A percentile compares a stretch with the other conserved stretches of the same genome.
Evolutionary conservation across 495 filamentous ascomycete genomes (phyloP).

Genomic region (Tuber brumale): DNA sequence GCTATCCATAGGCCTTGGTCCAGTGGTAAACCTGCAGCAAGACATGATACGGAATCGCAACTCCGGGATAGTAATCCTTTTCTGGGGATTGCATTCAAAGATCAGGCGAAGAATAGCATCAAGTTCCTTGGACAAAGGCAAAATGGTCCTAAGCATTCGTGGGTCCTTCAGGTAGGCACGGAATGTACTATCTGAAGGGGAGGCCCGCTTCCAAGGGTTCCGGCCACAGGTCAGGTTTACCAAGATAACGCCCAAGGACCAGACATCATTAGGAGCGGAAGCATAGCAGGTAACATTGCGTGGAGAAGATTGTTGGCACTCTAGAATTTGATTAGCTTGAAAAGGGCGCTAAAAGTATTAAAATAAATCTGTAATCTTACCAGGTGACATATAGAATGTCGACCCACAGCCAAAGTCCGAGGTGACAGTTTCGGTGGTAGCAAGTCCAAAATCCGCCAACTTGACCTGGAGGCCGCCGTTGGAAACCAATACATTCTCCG

Average conservation of each 20-base stretch:
- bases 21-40: conserved; percentile 67
- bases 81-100: conserved; percentile 80
- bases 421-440: conserved; percentile 72
- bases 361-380: conserved; percentile 51
- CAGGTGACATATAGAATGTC: conserved; percentile 99
- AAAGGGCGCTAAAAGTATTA: background rate
- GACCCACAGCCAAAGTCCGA: conserved; percentile 97
- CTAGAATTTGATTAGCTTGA: conserved; percentile 49
- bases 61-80: conserved; percentile 78
- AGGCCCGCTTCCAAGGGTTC: conserved; percentile 97
- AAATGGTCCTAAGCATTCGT: conserved; percentile 83
- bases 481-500: conserved; percentile 93
- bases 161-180: conserved; percentile 79
- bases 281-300: conserved; percentile 74
- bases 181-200: conserved; percentile 89
- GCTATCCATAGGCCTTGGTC: conserved; percentile 37
- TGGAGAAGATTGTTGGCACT: conserved; percentile 84
- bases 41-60: conserved; percentile 67
- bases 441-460: conserved; percentile 94
- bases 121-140: conserved; percentile 85
- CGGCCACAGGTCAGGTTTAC: conserved; percentile 97
- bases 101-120: conserved; percentile 80
- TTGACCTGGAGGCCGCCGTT: conserved; percentile 83
- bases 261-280: conserved; percentile 92
- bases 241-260: conserved; percentile 94